A percentile compares a stretch with the other conserved stretches of the same genome.
Conservation (phyloP, 257 asterid genomes). For the Ajuga chamaepitys region DNA sequence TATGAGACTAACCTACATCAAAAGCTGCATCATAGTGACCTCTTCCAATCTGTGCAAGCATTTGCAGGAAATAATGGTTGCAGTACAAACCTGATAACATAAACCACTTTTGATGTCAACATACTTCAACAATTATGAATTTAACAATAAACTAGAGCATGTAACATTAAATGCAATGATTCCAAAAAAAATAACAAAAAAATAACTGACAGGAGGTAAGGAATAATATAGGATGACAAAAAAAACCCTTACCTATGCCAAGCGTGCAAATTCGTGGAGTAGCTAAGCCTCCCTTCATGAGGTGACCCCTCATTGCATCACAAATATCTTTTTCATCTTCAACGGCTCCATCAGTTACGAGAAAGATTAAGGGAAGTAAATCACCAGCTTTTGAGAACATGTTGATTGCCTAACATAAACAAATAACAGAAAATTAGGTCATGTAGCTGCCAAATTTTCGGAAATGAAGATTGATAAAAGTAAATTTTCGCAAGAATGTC, state of each 20-base stretch:
- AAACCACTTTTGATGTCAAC: constrained; percentile 1
- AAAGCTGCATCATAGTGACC: constrained; percentile 75
- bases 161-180: background rate
- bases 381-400: constrained; percentile 46
- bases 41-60: constrained; percentile 81
- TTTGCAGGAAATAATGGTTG: constrained; percentile 86
- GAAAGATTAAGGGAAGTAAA: constrained; percentile 49
- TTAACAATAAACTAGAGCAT: background rate
- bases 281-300: constrained; percentile 42
- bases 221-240: background rate
- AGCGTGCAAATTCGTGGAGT: constrained; percentile 75
- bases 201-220: no score
- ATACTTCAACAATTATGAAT: background rate
- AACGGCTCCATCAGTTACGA: constrained; percentile 82
- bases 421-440: background rate
- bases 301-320: constrained; percentile 33
- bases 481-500: background rate
- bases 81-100: constrained; percentile 52
- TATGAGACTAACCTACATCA: constrained; percentile 49
- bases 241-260: constrained; percentile 57
- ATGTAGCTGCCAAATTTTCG: background rate
- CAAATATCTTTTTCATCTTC: constrained; percentile 79
- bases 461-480: background rate
- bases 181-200: background rate
- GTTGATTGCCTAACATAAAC: constrained; percentile 54